Evolutionary conservation across 177 flowering plant species (phyloP).

Genomic region (Vitis hybrid): DNA sequence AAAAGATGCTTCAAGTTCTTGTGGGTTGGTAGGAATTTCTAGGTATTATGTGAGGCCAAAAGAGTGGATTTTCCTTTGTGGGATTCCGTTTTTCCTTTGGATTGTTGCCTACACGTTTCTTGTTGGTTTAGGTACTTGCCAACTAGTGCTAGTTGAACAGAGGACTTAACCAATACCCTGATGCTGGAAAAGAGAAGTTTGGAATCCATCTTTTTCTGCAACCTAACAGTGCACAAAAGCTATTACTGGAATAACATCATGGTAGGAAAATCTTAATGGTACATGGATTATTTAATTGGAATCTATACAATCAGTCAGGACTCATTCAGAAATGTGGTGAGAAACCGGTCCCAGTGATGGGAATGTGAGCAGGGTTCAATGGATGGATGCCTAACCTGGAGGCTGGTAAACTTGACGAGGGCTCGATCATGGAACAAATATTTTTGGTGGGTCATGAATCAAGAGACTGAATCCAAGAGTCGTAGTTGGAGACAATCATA

Average conservation of each 20-base stretch:
- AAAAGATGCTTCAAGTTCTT: neutral
- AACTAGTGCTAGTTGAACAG: neutral
- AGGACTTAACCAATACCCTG: neutral
- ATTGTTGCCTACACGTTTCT: conserved; percentile 13
- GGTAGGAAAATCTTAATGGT: too few relatives aligned
- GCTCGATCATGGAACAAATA: neutral
- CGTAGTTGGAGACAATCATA: neutral
- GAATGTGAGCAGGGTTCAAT: too few relatives aligned
- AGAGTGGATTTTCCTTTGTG: conserved; percentile 3
- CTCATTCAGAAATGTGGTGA: too few relatives aligned
- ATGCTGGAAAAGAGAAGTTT: neutral
- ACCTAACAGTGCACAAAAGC: neutral
- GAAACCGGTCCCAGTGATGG: too few relatives aligned
- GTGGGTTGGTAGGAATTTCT: conserved; percentile 13
- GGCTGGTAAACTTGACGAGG: neutral
- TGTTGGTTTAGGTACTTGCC: neutral
- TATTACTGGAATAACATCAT: neutral
- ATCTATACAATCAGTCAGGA: too few relatives aligned
- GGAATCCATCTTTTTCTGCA: conserved; percentile 5
- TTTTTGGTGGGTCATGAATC: neutral
- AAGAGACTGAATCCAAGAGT: neutral
- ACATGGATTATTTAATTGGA: too few relatives aligned
- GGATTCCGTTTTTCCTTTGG: conserved; percentile 11
- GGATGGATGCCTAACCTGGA: neutral
- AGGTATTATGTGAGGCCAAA: conserved; percentile 12